These are phyloP conservation scores for Pyrus bretschneideri DNA, from an alignment of 306 rosid species.

Conservation along the genomic window DNA sequence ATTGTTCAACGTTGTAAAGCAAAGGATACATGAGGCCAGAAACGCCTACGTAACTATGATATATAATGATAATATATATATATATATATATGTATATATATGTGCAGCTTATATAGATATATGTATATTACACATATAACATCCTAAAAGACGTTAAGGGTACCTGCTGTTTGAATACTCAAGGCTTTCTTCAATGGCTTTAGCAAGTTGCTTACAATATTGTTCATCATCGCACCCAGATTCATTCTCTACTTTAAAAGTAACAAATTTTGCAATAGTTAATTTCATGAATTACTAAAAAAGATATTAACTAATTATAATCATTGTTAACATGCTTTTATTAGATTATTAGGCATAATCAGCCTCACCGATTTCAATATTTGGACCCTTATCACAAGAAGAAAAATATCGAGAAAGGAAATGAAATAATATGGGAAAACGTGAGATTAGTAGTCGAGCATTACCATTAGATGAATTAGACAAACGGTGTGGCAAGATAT, in stretches of 20 bases:
- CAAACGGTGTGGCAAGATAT: neutral
- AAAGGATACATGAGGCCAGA: no score
- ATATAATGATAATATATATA: no score
- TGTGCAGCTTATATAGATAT: no score
- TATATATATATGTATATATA: no score
- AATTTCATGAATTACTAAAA: neutral
- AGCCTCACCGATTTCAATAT: neutral
- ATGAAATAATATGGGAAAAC: no score
- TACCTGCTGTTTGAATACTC: neutral
- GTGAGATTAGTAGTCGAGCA: neutral
- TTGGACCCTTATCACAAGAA: neutral
- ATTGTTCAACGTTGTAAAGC: no score
- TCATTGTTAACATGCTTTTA: neutral
- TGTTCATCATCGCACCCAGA: neutral
- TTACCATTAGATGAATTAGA: neutral
- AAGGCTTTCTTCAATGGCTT: neutral
- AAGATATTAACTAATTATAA: neutral
- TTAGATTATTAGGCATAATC: neutral
- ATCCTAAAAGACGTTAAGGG: neutral
- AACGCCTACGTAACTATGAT: no score
- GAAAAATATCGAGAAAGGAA: neutral
- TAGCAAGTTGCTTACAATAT: neutral
- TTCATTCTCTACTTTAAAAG: neutral
- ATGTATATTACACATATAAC: neutral
- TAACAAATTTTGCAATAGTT: neutral